Base-by-base conservation (phyloP, 2,329 filamentous ascomycete species). In the Helotiales sp. region DNA sequence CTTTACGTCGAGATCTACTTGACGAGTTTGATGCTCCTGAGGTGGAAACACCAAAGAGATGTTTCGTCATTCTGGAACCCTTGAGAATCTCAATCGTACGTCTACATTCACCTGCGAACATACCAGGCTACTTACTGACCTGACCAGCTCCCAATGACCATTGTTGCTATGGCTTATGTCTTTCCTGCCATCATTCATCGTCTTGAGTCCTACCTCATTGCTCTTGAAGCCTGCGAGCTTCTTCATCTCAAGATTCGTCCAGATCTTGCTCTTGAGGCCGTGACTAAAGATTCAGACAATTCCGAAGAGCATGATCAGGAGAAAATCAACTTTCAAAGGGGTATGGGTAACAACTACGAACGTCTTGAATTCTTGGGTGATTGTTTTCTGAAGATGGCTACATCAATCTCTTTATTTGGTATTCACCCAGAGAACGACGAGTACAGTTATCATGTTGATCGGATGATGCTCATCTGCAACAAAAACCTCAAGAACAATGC, bases 291-390 rank as follows among this genome's bases (percentile, higher is more conserved):
- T 67, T 93, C 89, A 0, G 90, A 96, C 64, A 93, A 93, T 63
- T 87, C 86, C 0, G 88, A 89, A 7, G 90, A 96, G 34, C 83
- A 91, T 59, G 79, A 78, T 0, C 77, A 81, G 31, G 80, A 88
- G 56, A 83, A 89, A 36, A 74, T 91, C 52, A 90, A 92, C 64
- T 86, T 93, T 47, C 89, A 92, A 66, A 78, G 82, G 48, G 93
- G 92, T 2, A 96, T 96, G 91, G 91, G 92, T 1, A 88, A 87
- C 36, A 98, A 98, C 66, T 99, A 99, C 67, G 95, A 99, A 72
- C 84, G 95, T 12, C 80, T 98, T 0, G 95, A 99, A 68, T 96
- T 97, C 59, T 80, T 98, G 2, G 95, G 95, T 0, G 95, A 99
- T 71, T 90, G 88, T 31, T 96, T 97, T 68, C 79, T 99, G 58